Conservation (phyloP, 257 asterid genomes). For the Solanum pinnatisectum region DNA sequence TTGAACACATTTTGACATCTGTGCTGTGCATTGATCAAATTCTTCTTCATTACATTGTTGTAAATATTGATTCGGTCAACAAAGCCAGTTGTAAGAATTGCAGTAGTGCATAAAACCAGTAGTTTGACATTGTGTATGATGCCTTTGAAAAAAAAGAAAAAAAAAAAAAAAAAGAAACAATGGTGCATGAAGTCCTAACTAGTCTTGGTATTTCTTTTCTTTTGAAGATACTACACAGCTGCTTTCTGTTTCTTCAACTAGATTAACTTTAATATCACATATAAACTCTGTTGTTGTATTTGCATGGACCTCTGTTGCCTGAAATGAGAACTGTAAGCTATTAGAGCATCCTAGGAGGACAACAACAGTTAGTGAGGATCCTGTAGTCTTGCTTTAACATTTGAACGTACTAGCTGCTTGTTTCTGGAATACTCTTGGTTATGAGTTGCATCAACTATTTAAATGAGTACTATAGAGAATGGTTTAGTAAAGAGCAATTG, state of each 20-base stretch:
- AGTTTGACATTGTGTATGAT: neutral
- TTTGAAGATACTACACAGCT: neutral
- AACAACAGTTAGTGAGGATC: neutral
- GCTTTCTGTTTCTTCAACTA: neutral
- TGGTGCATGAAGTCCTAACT: neutral
- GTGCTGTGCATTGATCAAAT: neutral
- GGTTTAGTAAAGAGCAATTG: neutral
- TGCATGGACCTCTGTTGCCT: neutral
- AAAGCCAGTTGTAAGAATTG: neutral
- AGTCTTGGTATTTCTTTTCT: neutral
- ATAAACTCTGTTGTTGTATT: neutral
- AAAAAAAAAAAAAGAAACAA: neutral
- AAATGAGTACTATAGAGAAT: neutral
- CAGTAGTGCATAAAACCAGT: neutral
- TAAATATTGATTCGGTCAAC: neutral
- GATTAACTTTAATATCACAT: neutral
- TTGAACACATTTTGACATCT: neutral
- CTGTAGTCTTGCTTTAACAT: neutral
- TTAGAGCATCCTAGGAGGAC: neutral
- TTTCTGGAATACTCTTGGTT: neutral
- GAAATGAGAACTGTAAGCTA: neutral
- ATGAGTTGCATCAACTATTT: neutral
- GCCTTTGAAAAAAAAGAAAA: neutral
- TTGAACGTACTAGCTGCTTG: neutral
- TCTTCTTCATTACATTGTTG: neutral